These are phyloP conservation scores for Colletotrichum shisoi DNA, from an alignment of 2,329 filamentous ascomycete genomes.

Conservation along the genomic window DNA sequence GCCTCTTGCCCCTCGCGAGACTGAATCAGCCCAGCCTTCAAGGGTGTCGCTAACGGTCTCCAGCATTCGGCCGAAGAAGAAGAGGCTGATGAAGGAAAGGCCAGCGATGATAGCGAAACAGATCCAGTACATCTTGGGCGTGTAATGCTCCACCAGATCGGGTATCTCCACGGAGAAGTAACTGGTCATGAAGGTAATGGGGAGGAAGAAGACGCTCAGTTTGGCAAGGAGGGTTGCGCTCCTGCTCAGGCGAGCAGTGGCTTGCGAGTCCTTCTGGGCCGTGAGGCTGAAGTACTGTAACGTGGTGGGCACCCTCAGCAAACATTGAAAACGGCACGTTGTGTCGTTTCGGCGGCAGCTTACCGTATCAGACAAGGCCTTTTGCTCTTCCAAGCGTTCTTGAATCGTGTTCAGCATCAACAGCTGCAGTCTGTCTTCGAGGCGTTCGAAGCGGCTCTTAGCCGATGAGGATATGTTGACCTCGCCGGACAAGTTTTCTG, in stretches of 20 bases:
- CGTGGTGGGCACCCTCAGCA: constrained; percentile 31
- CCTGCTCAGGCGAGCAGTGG: constrained; percentile 74
- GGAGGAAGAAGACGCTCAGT: constrained; percentile 77
- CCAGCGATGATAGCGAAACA: constrained; percentile 70
- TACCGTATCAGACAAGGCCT: constrained; percentile 73
- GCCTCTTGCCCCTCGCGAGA: neutral
- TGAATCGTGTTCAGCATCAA: constrained; percentile 69
- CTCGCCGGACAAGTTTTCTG: constrained; percentile 13
- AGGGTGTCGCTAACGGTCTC: constrained; percentile 57
- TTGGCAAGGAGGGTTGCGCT: constrained; percentile 78
- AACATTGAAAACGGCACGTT: neutral
- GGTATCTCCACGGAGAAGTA: constrained; percentile 75
- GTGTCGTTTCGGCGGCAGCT: constrained; percentile 40
- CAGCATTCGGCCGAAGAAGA: constrained; percentile 59
- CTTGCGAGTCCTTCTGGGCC: constrained; percentile 75
- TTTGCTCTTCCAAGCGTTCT: constrained; percentile 73
- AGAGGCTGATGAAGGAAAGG: constrained; percentile 65
- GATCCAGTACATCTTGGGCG: constrained; percentile 70
- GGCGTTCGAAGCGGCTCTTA: constrained; percentile 64
- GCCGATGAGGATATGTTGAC: constrained; percentile 56
- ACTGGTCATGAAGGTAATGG: constrained; percentile 75
- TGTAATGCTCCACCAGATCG: constrained; percentile 65
- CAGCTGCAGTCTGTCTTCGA: constrained; percentile 66
- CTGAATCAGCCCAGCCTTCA: constrained; percentile 48
- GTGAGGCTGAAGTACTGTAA: constrained; percentile 78